Conservation (phyloP, 1,139 yeast genomes). For the Saccharomycopsis hybrid region DNA sequence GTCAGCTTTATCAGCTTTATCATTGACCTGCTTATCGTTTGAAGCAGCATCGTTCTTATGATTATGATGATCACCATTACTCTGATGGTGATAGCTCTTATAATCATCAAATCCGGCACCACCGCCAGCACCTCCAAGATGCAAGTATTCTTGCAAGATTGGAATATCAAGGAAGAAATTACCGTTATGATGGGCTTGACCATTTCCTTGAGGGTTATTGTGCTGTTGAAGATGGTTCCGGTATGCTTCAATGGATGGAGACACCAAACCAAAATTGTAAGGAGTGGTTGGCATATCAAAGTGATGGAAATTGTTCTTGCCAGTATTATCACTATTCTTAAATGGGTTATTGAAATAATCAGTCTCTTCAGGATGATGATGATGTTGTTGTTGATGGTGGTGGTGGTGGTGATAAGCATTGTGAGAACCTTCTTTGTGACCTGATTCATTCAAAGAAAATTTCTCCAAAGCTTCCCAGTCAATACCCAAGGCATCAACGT, state of each 20-base stretch:
- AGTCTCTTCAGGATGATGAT: background rate
- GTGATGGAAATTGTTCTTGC: background rate
- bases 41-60: no score
- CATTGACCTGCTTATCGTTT: background rate
- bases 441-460: slow-evolving; percentile 8
- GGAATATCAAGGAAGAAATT: slow-evolving; percentile 26
- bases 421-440: background rate
- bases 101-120: slow-evolving; percentile 28
- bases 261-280: background rate
- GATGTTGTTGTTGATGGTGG: background rate
- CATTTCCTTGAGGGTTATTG: background rate
- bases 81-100: background rate
- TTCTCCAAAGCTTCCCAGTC: slow-evolving; percentile 10
- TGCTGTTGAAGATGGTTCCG: background rate
- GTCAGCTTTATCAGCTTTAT: background rate
- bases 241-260: background rate
- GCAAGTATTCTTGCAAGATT: slow-evolving; percentile 27
- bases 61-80: background rate
- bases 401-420: background rate
- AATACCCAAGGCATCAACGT: slow-evolving; percentile 30
- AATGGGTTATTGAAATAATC: background rate
- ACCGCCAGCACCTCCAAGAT: slow-evolving; percentile 28
- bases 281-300: background rate
- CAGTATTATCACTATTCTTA: slow-evolving; percentile 1
- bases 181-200: background rate